Conservation (phyloP, 2,329 filamentous ascomycete genomes). For the Claviceps maximensis region DNA sequence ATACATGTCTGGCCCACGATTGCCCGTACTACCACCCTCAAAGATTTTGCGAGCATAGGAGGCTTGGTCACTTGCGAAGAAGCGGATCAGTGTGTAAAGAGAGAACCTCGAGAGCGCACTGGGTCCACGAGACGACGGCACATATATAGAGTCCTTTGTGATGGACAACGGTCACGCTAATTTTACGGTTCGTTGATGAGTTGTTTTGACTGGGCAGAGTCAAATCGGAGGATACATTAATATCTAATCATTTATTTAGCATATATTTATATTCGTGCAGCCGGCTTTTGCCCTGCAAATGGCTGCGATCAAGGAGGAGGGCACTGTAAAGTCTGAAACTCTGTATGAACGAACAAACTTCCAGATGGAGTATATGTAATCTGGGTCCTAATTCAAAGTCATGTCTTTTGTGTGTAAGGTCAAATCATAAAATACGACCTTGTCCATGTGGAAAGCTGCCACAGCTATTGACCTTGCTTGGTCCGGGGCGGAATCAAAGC, state of each 20-base stretch:
- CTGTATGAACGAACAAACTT: not conserved
- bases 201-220: not conserved
- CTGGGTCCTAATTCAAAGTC: too few relatives aligned
- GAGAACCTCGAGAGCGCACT: not conserved
- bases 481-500: too few relatives aligned
- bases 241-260: slow-evolving; percentile 5
- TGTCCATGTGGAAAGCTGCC: too few relatives aligned
- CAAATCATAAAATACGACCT: too few relatives aligned
- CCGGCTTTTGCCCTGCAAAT: not conserved
- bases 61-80: not conserved
- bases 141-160: slow-evolving; percentile 3
- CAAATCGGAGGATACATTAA: not conserved
- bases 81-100: not conserved
- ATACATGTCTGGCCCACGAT: not conserved
- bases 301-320: too few relatives aligned
- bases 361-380: not conserved
- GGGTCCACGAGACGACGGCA: slow-evolving; percentile 4
- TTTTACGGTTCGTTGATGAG: not conserved
- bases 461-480: too few relatives aligned
- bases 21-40: not conserved
- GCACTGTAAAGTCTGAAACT: not conserved
- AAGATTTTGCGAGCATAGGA: not conserved
- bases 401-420: too few relatives aligned
- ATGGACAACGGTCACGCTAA: slow-evolving; percentile 1
- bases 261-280: not conserved